phyloP scores from a whole-genome alignment of 495 filamentous ascomycete genomes.

The Bryoglossum gracile region DNA sequence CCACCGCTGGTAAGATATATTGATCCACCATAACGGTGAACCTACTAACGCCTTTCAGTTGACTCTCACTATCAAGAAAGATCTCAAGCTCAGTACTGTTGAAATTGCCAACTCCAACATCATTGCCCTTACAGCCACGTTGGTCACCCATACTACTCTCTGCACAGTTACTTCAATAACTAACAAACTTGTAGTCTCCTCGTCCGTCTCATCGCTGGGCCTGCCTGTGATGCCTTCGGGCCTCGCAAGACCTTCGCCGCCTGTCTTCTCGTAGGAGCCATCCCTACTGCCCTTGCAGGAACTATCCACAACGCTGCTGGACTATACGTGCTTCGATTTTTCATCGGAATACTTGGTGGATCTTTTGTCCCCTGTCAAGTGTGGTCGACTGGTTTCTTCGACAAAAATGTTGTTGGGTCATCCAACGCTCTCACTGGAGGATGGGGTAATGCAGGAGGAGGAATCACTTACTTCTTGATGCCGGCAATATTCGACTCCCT shows the following conservation, averaged over 20 bases:
- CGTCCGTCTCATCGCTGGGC: slow-evolving; percentile 75
- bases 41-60: slow-evolving; percentile 27
- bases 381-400: slow-evolving; percentile 92
- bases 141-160: slow-evolving; percentile 28
- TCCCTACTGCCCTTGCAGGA: slow-evolving; percentile 81
- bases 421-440: slow-evolving; percentile 84
- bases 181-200: slow-evolving; percentile 47
- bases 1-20: slow-evolving; percentile 54
- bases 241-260: slow-evolving; percentile 75
- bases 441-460: slow-evolving; percentile 85
- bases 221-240: slow-evolving; percentile 78
- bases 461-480: slow-evolving; percentile 82
- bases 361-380: slow-evolving; percentile 93
- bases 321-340: slow-evolving; percentile 76
- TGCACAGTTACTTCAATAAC: slow-evolving; percentile 2
- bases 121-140: slow-evolving; percentile 80
- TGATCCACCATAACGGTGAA: slow-evolving; percentile 29
- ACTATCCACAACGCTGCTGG: slow-evolving; percentile 61
- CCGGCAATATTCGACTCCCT: slow-evolving; percentile 82
- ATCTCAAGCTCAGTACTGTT: slow-evolving; percentile 61
- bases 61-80: slow-evolving; percentile 66
- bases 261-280: slow-evolving; percentile 63
- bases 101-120: slow-evolving; percentile 91
- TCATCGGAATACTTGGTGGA: slow-evolving; percentile 87
- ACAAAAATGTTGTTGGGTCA: slow-evolving; percentile 90